Evolutionary conservation across 225 moss, liverwort and hornwort genomes (phyloP), one percentile per base, ranked within the genome.

Genomic region (Antitrichia curtipendula): DNA sequence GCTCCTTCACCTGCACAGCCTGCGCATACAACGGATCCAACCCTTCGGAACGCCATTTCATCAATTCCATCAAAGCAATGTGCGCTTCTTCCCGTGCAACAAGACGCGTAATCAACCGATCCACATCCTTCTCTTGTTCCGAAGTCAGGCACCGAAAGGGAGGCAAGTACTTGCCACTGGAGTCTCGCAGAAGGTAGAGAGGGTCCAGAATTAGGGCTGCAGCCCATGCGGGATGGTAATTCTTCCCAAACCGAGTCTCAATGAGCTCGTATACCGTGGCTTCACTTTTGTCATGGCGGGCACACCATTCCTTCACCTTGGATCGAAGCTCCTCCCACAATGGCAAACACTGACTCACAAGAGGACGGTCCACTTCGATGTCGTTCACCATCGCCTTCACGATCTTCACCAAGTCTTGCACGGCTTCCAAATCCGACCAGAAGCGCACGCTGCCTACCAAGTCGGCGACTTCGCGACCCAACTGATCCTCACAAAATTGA

Each of bases 21-120:
- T 97, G 96, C 15, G 97, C 97, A 71, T 96, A 96, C 38, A 97
- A 83, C 21, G 97, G 97, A 85, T 97, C 97, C 45, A 97, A 90
- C 38, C 97, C 97, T 66, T 96, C 96, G 13, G 97, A 94, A 27
- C 97, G 92, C 97, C 97, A 97, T 85, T 96, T 97, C 96, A 97
- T 95, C 84, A 97, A 86, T 90, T 97, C 97, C 97, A 96, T 96
- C 85, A 97, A 89, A 23, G 96, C 97, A 84, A 97, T 94, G 88
- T 97, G 97, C 15, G 97, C 97, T 90, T 97, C 97, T 36, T 97
- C 97, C 71, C 97, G 91, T 38, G 97, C 92, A 28, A 96, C 97
- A 10, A 97, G 93, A 16, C 97, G 91, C 4, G 97, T 96, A 59
- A 97, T 97, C 85, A 97, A 82, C 23, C 95, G 91, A 84, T 97